Conservation (phyloP, 2,329 filamentous ascomycete genomes). For the Colletotrichum filicis region DNA sequence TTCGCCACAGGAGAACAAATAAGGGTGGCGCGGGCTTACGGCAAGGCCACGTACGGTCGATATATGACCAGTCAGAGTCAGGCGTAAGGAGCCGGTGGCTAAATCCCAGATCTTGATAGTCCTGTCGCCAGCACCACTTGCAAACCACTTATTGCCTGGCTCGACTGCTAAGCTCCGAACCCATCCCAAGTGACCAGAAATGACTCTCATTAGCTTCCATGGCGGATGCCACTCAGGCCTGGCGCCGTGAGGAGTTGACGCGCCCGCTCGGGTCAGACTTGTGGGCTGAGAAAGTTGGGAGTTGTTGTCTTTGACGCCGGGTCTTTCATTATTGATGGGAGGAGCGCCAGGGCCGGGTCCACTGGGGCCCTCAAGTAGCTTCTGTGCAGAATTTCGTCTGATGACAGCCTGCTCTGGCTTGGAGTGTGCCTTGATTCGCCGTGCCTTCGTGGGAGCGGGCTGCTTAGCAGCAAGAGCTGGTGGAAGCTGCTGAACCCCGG, state of each 20-base stretch:
- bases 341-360: background rate
- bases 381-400: conserved; percentile 41
- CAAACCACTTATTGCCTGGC: conserved; percentile 97
- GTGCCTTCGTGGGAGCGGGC: conserved; percentile 55
- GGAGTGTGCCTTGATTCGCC: conserved; percentile 42
- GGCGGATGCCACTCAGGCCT: conserved; percentile 97
- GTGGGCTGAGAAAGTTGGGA: conserved; percentile 37
- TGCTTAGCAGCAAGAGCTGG: conserved; percentile 83
- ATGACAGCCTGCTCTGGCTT: conserved; percentile 63
- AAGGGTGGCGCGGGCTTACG: conserved; percentile 92
- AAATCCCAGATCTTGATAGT: conserved; percentile 99
- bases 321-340: background rate
- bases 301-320: background rate
- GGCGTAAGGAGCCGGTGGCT: conserved; percentile 82
- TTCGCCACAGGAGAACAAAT: conserved; percentile 96
- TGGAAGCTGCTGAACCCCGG: conserved; percentile 80
- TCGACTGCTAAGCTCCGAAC: conserved; percentile 90
- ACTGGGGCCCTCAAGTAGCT: conserved; percentile 48
- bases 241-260: conserved; percentile 50
- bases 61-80: conserved; percentile 94
- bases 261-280: conserved; percentile 44
- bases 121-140: conserved; percentile 91
- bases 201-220: conserved; percentile 98
- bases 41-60: conserved; percentile 92
- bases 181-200: conserved; percentile 96